A percentile compares a stretch with the other conserved stretches of the same genome.
Conservation (phyloP, 306 rosid genomes). For the Vigna trinervia region DNA sequence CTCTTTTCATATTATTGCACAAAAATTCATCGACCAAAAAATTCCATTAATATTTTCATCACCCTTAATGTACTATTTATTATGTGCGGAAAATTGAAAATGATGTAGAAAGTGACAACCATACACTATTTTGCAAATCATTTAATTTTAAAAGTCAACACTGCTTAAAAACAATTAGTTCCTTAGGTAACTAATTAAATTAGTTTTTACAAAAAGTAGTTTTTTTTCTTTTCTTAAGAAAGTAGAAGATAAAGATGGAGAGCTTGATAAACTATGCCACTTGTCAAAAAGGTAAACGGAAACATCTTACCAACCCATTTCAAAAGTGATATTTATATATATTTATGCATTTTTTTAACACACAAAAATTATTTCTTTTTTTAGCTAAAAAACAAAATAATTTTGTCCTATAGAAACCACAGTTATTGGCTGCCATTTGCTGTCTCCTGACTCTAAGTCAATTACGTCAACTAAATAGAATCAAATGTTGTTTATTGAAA, state of each 20-base stretch:
- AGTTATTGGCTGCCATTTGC: constrained; percentile 23
- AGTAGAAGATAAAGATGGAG: background rate
- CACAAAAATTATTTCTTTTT: background rate
- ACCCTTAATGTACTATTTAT: background rate
- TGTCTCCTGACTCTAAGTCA: constrained; percentile 34
- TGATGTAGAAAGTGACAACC: background rate
- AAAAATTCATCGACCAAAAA: background rate
- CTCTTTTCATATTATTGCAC: background rate
- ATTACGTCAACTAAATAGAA: constrained; percentile 28
- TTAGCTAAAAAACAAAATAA: constrained; percentile 31
- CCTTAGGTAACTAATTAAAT: background rate
- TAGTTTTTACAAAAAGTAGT: too few relatives aligned
- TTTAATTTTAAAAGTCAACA: background rate
- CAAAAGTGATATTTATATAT: constrained; percentile 42
- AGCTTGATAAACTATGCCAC: constrained; percentile 36
- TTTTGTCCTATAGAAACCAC: constrained; percentile 30
- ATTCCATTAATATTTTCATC: background rate
- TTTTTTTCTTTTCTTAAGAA: background rate
- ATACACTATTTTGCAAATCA: background rate
- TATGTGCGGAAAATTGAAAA: background rate
- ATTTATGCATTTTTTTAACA: constrained; percentile 32
- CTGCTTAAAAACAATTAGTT: background rate
- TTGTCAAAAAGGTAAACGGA: constrained; percentile 44
- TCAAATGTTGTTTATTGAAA: background rate
- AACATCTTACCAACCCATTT: constrained; percentile 52